phyloP scores from a whole-genome alignment of 2,329 filamentous ascomycete genomes.

The Blastomyces parvus region DNA sequence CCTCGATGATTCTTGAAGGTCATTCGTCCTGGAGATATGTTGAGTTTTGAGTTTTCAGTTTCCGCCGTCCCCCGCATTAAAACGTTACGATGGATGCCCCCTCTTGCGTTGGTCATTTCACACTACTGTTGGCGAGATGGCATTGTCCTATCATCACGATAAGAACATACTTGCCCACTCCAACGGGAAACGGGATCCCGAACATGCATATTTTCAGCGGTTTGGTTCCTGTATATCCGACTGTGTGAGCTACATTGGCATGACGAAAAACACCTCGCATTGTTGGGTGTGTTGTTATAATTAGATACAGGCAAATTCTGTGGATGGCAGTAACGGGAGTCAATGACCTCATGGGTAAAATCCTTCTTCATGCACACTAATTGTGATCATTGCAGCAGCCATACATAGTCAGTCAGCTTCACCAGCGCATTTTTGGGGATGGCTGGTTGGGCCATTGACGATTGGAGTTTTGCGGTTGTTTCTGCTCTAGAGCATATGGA shows the following conservation, averaged over 20 bases:
- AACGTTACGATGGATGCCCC: background rate
- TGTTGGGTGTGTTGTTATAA: background rate
- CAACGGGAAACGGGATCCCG: background rate
- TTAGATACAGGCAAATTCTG: background rate
- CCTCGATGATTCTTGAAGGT: background rate
- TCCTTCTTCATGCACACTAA: background rate
- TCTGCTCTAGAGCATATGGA: background rate
- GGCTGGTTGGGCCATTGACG: background rate
- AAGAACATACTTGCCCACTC: no score
- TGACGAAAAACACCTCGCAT: background rate
- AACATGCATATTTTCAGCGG: background rate
- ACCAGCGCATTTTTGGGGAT: background rate
- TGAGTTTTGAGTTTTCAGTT: background rate
- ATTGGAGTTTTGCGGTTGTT: background rate
- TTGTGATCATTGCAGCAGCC: background rate
- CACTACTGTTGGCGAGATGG: background rate
- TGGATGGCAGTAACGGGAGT: background rate
- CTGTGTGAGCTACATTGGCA: background rate
- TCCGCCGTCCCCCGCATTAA: background rate
- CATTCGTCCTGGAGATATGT: background rate
- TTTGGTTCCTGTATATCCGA: background rate
- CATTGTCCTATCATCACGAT: background rate
- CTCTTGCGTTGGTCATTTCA: background rate
- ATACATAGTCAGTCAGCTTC: background rate
- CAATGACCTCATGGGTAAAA: background rate